Conservation (phyloP, 495 filamentous ascomycete genomes). For the Trichoderma reesei region DNA sequence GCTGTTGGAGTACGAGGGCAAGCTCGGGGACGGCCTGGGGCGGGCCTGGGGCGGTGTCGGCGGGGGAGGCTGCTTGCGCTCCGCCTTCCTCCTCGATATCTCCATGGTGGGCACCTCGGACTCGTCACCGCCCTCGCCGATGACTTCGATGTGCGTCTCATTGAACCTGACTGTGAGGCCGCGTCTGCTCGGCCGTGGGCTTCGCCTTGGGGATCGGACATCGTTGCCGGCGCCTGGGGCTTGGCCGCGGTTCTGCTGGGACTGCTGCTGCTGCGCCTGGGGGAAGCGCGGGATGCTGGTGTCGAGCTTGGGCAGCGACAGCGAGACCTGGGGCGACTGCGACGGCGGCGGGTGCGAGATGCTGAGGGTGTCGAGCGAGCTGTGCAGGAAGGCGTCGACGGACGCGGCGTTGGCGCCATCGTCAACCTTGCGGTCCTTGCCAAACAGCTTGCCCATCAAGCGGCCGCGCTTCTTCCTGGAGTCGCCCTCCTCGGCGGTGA, state of each 20-base stretch:
- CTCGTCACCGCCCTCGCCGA: conserved; percentile 83
- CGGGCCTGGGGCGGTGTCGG: conserved; percentile 17
- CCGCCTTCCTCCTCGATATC: conserved; percentile 46
- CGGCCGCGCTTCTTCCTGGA: conserved; percentile 31
- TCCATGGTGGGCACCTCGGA: conserved; percentile 58
- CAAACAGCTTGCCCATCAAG: conserved; percentile 42
- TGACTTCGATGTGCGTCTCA: conserved; percentile 57
- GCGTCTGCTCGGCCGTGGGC: conserved; percentile 34
- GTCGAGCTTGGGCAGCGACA: conserved; percentile 37
- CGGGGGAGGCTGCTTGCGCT: conserved; percentile 16
- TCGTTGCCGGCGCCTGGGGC: conserved; percentile 20
- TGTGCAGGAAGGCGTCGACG: conserved; percentile 36
- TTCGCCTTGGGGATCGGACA: conserved; percentile 17
- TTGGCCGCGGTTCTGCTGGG: conserved; percentile 23
- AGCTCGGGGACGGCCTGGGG: conserved; percentile 13
- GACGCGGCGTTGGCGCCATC: conserved; percentile 32
- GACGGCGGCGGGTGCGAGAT: conserved; percentile 29
- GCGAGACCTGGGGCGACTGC: conserved; percentile 25
- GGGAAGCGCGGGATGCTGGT: conserved; percentile 36
- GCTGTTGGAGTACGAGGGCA: conserved; percentile 13
- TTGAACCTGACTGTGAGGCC: conserved; percentile 64
- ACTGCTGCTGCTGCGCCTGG: conserved; percentile 25
- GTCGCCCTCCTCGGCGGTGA: conserved; percentile 25
- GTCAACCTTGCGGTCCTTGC: conserved; percentile 31
- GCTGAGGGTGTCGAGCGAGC: conserved; percentile 31